These are phyloP conservation scores for Podila minutissima DNA, from an alignment of 192 early-diverging fungal species.

Conservation along the genomic window DNA sequence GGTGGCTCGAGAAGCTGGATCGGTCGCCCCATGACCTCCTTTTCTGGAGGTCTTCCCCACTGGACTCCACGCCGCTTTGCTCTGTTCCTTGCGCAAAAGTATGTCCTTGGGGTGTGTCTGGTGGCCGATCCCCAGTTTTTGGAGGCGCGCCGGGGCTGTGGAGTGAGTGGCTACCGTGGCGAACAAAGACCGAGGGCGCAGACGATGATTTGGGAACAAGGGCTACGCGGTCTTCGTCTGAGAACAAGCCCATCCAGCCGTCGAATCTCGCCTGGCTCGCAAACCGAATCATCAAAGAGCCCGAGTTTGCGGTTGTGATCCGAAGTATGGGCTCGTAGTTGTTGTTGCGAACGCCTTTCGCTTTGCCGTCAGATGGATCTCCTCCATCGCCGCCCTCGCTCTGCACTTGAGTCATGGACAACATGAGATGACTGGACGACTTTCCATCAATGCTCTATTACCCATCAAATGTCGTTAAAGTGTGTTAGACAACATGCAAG, in stretches of 20 bases:
- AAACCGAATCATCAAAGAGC: conserved; percentile 19
- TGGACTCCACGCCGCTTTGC: neutral
- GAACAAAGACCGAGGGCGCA: neutral
- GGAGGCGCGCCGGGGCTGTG: neutral
- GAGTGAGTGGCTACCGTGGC: neutral
- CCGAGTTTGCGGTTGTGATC: conserved; percentile 7
- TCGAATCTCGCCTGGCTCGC: conserved; percentile 13
- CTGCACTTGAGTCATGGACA: conserved; percentile 19
- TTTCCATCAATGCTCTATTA: conserved; percentile 11
- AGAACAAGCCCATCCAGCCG: conserved; percentile 30
- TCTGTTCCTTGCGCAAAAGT: neutral
- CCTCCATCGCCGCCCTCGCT: neutral
- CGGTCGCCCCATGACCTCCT: neutral
- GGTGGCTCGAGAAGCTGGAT: neutral
- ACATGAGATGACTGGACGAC: conserved; percentile 29
- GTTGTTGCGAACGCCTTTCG: neutral
- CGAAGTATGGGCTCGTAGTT: conserved; percentile 4
- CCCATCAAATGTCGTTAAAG: neutral
- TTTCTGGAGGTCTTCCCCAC: no score
- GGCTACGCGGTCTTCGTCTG: conserved; percentile 12
- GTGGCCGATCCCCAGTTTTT: neutral
- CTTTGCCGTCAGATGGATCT: neutral
- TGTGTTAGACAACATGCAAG: neutral
- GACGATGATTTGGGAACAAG: neutral
- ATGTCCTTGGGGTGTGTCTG: neutral